phyloP scores from a whole-genome alignment of 1,139 yeast genomes.

The Suhomyces maxii region DNA sequence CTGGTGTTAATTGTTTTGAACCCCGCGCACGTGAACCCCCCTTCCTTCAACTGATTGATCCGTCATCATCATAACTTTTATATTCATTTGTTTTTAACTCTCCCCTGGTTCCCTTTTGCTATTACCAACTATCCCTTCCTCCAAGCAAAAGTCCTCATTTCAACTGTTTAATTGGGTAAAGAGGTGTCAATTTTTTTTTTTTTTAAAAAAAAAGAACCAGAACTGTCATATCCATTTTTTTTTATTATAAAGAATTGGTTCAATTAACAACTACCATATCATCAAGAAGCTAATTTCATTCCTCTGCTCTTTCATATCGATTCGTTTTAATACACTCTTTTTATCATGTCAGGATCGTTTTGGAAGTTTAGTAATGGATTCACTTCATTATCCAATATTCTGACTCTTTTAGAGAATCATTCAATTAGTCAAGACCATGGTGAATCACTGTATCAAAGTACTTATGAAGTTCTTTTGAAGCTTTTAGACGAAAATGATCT shows the following conservation, averaged over 20 bases:
- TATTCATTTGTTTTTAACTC: background rate
- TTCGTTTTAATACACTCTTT: no score
- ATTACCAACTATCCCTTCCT: no score
- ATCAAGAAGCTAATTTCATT: no score
- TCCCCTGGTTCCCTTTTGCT: background rate
- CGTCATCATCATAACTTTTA: background rate
- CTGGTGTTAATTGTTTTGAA: background rate
- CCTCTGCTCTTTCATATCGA: no score
- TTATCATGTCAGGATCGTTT: slow-evolving; percentile 71
- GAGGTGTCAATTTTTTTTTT: no score
- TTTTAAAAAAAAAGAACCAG: no score
- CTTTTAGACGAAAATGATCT: slow-evolving; percentile 84
- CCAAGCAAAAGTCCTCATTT: no score
- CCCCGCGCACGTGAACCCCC: background rate
- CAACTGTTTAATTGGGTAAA: no score
- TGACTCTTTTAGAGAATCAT: slow-evolving; percentile 66
- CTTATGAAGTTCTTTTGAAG: slow-evolving; percentile 52
- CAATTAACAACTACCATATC: no score
- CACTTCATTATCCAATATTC: slow-evolving; percentile 71
- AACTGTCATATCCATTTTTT: no score
- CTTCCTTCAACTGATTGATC: background rate
- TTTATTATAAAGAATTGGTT: no score
- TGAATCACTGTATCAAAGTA: slow-evolving; percentile 18
- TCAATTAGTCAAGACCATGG: slow-evolving; percentile 30
- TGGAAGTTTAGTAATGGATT: slow-evolving; percentile 92